Percentiles rank a stretch among this genome's conserved stretches.
phyloP scores from a whole-genome alignment of 2,329 filamentous ascomycete species.

The Xylariales sp. region DNA sequence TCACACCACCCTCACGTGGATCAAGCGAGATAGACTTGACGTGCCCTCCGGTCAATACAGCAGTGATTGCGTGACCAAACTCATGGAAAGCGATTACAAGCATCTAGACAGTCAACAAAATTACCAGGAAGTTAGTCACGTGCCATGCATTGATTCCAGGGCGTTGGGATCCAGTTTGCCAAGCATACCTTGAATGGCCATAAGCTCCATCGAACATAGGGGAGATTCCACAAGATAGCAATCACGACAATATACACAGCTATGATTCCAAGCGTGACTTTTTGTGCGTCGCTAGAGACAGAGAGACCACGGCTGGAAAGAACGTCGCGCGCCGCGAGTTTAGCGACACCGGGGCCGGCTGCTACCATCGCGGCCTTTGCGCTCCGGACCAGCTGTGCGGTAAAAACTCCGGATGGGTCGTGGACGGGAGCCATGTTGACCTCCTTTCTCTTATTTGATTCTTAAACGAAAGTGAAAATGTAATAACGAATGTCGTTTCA shows the following conservation, averaged over 20 bases:
- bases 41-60: conserved; percentile 66
- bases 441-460: neutral
- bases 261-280: conserved; percentile 67
- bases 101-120: conserved; percentile 65
- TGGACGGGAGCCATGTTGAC: conserved; percentile 20
- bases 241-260: conserved; percentile 69
- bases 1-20: conserved; percentile 73
- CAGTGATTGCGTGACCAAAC: conserved; percentile 70
- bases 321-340: conserved; percentile 17
- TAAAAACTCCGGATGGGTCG: conserved; percentile 14
- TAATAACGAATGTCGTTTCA: conserved; percentile 1
- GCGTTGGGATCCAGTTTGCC: too few relatives aligned
- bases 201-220: conserved; percentile 67
- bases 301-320: conserved; percentile 49
- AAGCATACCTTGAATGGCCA: conserved; percentile 73
- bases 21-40: conserved; percentile 73
- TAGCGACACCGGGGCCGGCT: conserved; percentile 19
- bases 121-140: conserved; percentile 10
- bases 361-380: conserved; percentile 19
- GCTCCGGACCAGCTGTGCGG: conserved; percentile 17
- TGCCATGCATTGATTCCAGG: too few relatives aligned
- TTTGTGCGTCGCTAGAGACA: conserved; percentile 62
- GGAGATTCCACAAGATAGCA: conserved; percentile 74
- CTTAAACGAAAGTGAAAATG: neutral
- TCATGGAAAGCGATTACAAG: conserved; percentile 81